Base-by-base conservation (phyloP, 1,284 basidiomycete genomes). In the Rhodotorula sp. region DNA sequence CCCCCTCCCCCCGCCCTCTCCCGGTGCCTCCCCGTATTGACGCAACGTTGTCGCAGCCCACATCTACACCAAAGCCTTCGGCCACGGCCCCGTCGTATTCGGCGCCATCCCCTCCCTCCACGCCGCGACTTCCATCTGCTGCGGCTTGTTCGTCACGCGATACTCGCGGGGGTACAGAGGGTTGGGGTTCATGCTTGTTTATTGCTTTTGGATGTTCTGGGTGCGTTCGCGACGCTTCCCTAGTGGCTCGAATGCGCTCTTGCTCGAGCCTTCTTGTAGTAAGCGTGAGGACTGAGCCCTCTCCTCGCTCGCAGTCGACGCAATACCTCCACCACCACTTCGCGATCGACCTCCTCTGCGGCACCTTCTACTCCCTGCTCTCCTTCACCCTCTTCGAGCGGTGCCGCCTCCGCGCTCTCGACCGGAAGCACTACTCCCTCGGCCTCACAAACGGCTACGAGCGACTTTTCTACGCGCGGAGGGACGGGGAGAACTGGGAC, bases 71-170 rank as follows among this genome's bases (percentile, higher is more conserved):
- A 67, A 72, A 16, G 75, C 75, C 4, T 77, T 77, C 68, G 70
- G 70, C 44, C 59, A 50, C 16, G 65, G 64, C 1, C 75, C 76
- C 1, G 73, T 76, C 55, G 73, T 75, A 1, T 76, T 76, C 46
- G 75, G 72, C 26, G 76, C 76, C 13, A 68, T 77, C n/a, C 75
- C 76, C 15, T 71, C 69, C 5, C 65, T 77, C 2, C 75, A 77
- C 61, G 76, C 76, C 24, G 76, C 75, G n/a, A 77, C 73, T 0
- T 61, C 70, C 20, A 66, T 75, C 47, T 77, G 76, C 68, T 66
- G 65, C 56, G 58, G 59, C 24, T 60, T 76, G 13, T 77, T 64
- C 62, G 70, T 72, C 26, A 57, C 63, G 20, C 66, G 76, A 1
- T 76, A 76, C 64, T 68, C 64, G 26, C 70, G 68, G 47, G 56